These are phyloP conservation scores for Miamiensis avidus DNA, from an alignment of 169 alveolate species.

Conservation along the genomic window DNA sequence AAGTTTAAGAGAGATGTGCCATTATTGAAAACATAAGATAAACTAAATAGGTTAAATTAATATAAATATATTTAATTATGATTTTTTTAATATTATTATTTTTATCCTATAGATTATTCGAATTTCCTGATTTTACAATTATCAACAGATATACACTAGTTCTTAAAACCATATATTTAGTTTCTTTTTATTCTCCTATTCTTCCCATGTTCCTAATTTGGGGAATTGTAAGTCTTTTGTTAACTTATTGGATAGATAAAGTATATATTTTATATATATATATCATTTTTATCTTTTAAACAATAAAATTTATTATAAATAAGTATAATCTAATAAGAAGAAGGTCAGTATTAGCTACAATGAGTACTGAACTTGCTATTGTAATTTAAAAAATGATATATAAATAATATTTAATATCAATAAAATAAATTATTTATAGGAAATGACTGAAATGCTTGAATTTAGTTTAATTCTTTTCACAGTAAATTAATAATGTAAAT, in stretches of 20 bases:
- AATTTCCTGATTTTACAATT: neutral
- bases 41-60: neutral
- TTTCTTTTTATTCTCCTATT: neutral
- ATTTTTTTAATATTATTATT: too few species aligned
- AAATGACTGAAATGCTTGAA: neutral
- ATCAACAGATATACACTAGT: neutral
- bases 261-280: neutral
- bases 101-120: neutral
- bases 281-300: neutral
- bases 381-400: too few species aligned
- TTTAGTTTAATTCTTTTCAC: neutral
- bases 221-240: neutral
- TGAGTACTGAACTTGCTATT: neutral
- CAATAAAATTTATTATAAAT: too few species aligned
- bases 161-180: neutral
- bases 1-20: neutral
- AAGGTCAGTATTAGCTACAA: neutral
- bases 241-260: neutral
- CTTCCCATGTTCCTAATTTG: neutral
- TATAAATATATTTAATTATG: too few species aligned
- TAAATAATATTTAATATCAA: too few species aligned
- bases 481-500: neutral
- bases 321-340: neutral
- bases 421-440: too few species aligned
- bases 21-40: neutral